Conservation (phyloP, 441 rosid genomes). For the Raphanus hybrid region DNA sequence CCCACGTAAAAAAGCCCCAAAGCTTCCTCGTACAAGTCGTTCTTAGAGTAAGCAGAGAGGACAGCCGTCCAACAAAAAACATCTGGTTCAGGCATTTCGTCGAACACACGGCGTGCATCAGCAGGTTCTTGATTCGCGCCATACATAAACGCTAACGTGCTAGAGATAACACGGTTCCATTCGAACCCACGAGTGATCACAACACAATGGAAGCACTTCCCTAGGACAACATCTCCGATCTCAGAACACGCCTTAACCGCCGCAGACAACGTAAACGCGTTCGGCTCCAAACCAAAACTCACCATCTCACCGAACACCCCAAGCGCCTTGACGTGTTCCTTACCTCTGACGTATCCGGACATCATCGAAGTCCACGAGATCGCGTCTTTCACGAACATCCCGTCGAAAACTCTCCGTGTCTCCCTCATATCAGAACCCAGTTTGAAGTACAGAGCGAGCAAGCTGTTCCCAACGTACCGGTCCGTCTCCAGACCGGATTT, state of each 20-base stretch:
- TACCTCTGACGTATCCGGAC: slow-evolving; percentile 60
- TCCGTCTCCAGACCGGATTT: slow-evolving; percentile 78
- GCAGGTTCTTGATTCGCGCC: slow-evolving; percentile 56
- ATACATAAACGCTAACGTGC: slow-evolving; percentile 75
- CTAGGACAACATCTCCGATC: slow-evolving; percentile 54
- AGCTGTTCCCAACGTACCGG: slow-evolving; percentile 76
- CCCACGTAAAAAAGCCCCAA: slow-evolving; percentile 56
- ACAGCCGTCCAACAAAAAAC: slow-evolving; percentile 77
- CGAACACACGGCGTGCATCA: slow-evolving; percentile 66
- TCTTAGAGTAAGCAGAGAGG: slow-evolving; percentile 70
- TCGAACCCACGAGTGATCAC: slow-evolving; percentile 62
- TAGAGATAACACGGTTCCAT: slow-evolving; percentile 56
- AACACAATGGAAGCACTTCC: slow-evolving; percentile 72
- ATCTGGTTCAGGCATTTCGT: slow-evolving; percentile 78
- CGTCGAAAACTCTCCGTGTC: slow-evolving; percentile 66
- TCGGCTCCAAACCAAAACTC: slow-evolving; percentile 66
- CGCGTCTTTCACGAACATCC: slow-evolving; percentile 59
- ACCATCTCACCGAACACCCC: slow-evolving; percentile 67
- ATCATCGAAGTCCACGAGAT: slow-evolving; percentile 89
- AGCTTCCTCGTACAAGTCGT: slow-evolving; percentile 61
- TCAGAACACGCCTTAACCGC: slow-evolving; percentile 74
- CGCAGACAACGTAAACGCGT: slow-evolving; percentile 70
- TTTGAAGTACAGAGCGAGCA: slow-evolving; percentile 78
- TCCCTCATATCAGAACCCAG: slow-evolving; percentile 58
- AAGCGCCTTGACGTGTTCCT: slow-evolving; percentile 55